Evolutionary conservation across 1,284 basidiomycete species (phyloP), one percentile per base, ranked within the genome.

Genomic region (Anthracocystis panici-leucophaei): DNA sequence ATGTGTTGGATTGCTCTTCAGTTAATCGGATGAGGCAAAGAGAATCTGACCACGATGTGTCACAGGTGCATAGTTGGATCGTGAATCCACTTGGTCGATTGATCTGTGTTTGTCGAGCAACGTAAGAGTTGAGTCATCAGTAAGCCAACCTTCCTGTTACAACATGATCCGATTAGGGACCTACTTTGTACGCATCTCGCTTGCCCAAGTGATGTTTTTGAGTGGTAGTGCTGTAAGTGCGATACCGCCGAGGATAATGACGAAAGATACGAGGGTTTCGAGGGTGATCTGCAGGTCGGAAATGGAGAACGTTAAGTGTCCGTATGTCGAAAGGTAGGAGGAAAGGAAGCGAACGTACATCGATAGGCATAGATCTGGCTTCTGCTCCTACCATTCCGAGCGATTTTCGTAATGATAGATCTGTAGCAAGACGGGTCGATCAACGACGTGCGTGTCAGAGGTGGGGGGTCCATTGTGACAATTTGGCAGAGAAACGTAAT

Each of bases 121-220:
- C 9, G 27, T n/a, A 20, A 20, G 31, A 16, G 14, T 16, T 5
- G 12, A 38, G 10, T 10, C 9, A 40, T 59, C 20, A 57, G 46
- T 25, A 25, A 44, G n/a, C 5, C 10, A n/a, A 23, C 8, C 20
- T 40, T 25, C 21, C 16, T 7, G 20, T 18, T 11, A 3, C 20
- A 0, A 21, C 16, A 25, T 48, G 4, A 16, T 3, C 27, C 27
- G 2, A 10, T n/a, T 5, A 14, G 35, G 29, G 18, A 63, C 84
- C 41, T 78, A 93, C 93, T 91, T 88, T 84, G 89, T 91, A 80
- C 89, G 89, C 92, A 94, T 93, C 86, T 94, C 93, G 80, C 91
- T 92, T n/a, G 92, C 89, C 93, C 92, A 94, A 35, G 91, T 91
- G 68, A 93, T 91, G 79, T 93, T 91, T 76, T 91, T 92, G 45